Conservation (phyloP, 2,329 filamentous ascomycete species). For the Diaporthe sp. region DNA sequence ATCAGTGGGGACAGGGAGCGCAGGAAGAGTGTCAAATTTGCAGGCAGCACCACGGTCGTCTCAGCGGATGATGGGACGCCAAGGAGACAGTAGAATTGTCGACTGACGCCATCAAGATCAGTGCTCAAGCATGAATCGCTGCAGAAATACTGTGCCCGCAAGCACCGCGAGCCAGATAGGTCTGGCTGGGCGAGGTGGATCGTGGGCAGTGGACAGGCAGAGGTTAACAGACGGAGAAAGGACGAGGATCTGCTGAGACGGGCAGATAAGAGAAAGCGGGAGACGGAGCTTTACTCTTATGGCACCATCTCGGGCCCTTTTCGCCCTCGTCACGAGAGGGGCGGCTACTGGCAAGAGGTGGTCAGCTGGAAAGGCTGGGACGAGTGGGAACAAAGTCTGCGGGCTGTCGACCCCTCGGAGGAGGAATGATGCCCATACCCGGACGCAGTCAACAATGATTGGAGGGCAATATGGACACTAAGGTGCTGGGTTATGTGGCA, state of each 20-base stretch:
- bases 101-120: constrained; percentile 18
- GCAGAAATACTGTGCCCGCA: constrained; percentile 23
- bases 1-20: constrained; percentile 62
- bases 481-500: neutral
- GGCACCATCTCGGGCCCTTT: neutral
- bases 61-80: constrained; percentile 8
- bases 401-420: neutral
- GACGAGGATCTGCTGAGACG: constrained; percentile 2
- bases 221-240: neutral
- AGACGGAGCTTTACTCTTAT: neutral
- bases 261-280: neutral
- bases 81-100: constrained; percentile 31
- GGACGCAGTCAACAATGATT: too few species aligned
- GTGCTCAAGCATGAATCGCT: constrained; percentile 27
- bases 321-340: neutral
- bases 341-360: constrained; percentile 11
- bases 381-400: constrained; percentile 12
- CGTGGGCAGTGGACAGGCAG: constrained; percentile 20
- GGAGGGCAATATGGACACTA: neutral
- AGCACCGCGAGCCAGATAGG: constrained; percentile 22
- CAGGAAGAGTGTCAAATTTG: constrained; percentile 76
- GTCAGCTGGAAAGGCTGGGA: constrained; percentile 14
- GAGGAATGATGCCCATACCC: neutral
- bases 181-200: constrained; percentile 24
- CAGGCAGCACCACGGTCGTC: constrained; percentile 49